These are phyloP conservation scores for Anastatica hierochuntica DNA, from an alignment of 345 rosid genomes.

Conservation along the genomic window DNA sequence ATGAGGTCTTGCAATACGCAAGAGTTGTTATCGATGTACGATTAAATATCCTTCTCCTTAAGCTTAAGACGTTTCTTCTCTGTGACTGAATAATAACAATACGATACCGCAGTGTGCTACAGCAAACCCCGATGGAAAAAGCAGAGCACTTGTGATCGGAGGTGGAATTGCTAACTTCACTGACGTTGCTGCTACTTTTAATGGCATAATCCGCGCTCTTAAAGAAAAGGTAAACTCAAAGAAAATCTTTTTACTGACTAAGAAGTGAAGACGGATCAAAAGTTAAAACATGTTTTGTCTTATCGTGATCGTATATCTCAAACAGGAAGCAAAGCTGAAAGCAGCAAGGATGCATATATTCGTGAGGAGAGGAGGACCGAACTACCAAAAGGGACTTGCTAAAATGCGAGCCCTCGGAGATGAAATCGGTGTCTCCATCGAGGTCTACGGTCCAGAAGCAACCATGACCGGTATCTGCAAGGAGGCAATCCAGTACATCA, in stretches of 20 bases:
- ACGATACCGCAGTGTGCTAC: slow-evolving; percentile 63
- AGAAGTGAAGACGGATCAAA: slow-evolving; percentile 25
- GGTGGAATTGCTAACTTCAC: slow-evolving; percentile 99
- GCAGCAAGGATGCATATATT: slow-evolving; percentile 28
- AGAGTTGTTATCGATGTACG: slow-evolving; percentile 87
- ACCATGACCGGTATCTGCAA: slow-evolving; percentile 97
- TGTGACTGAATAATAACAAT: no score
- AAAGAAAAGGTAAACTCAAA: slow-evolving; percentile 87
- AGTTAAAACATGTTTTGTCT: not conserved
- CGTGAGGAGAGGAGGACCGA: slow-evolving; percentile 84
- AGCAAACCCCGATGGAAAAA: slow-evolving; percentile 75
- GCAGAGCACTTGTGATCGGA: slow-evolving; percentile 88
- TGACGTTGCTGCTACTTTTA: slow-evolving; percentile 93
- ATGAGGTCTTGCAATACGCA: slow-evolving; percentile 93
- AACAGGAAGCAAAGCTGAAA: slow-evolving; percentile 29
- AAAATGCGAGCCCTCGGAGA: slow-evolving; percentile 81
- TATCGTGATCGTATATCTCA: not conserved
- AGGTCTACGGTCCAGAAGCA: slow-evolving; percentile 71
- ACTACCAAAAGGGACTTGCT: slow-evolving; percentile 88
- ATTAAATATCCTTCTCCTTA: not conserved
- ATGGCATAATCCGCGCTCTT: slow-evolving; percentile 81
- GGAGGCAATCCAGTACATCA: slow-evolving; percentile 70
- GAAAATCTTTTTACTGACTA: no score
- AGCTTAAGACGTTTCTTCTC: no score
- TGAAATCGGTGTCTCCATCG: slow-evolving; percentile 86